Evolutionary conservation across 2,329 filamentous ascomycete genomes (phyloP).

Genomic region (Metarhizium humberi): DNA sequence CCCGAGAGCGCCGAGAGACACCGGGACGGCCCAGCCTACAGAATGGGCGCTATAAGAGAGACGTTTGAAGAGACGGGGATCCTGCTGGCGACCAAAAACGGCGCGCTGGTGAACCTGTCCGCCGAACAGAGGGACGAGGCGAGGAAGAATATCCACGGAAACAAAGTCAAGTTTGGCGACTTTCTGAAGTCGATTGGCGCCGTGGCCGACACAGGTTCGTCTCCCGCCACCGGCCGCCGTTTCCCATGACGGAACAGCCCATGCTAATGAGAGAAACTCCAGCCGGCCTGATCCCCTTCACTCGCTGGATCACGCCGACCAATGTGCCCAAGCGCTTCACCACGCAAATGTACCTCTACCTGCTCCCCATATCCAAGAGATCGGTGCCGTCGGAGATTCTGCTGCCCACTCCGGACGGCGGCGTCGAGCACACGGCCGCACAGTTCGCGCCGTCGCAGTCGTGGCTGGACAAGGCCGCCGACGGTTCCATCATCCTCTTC

Average conservation of each 20-base stretch:
- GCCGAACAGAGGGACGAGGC: conserved; percentile 54
- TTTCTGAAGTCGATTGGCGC: conserved; percentile 52
- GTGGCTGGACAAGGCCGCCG: conserved; percentile 58
- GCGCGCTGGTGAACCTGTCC: conserved; percentile 50
- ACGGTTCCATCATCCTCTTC: conserved; percentile 70
- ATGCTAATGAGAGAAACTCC: neutral
- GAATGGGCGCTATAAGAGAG: conserved; percentile 79
- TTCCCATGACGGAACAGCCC: neutral
- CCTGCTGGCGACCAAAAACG: conserved; percentile 53
- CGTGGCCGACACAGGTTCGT: conserved; percentile 54
- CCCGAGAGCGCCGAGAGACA: conserved; percentile 48
- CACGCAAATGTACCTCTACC: conserved; percentile 95
- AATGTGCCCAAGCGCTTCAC: conserved; percentile 70
- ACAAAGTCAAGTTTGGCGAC: conserved; percentile 54
- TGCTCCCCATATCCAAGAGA: conserved; percentile 52
- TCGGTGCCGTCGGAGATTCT: conserved; percentile 38
- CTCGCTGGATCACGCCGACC: conserved; percentile 80
- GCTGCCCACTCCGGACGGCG: conserved; percentile 64
- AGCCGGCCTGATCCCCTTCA: conserved; percentile 71
- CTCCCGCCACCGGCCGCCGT: neutral
- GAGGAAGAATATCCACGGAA: conserved; percentile 58
- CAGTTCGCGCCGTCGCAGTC: conserved; percentile 60
- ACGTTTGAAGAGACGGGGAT: conserved; percentile 95
- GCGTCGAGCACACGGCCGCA: conserved; percentile 59
- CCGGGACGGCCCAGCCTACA: conserved; percentile 61